phyloP scores from a whole-genome alignment of 495 filamentous ascomycete species.

The Viridothelium virens region DNA sequence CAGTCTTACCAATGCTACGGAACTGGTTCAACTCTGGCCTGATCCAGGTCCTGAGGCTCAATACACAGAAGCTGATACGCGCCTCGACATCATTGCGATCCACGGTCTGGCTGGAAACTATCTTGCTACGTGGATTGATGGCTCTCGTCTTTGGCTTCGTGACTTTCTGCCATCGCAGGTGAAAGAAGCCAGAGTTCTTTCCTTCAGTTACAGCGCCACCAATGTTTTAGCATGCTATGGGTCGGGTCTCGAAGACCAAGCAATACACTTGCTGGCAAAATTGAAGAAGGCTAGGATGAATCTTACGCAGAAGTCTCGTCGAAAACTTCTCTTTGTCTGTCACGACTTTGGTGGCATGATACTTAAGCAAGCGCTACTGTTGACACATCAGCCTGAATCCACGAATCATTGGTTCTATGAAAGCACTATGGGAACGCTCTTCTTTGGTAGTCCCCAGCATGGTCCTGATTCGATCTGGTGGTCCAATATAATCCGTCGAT shows the following conservation, averaged over 20 bases:
- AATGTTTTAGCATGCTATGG: not conserved
- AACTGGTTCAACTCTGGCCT: not conserved
- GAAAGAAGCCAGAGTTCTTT: not conserved
- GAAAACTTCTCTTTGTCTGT: not conserved
- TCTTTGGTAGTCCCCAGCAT: not conserved
- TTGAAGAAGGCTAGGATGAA: not conserved
- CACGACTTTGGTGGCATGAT: not conserved
- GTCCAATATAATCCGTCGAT: not conserved
- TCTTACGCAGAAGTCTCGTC: not conserved
- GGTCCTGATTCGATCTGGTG: not conserved
- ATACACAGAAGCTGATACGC: not conserved
- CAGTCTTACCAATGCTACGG: not conserved
- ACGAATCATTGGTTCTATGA: not conserved
- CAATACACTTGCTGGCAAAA: not conserved
- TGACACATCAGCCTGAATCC: not conserved
- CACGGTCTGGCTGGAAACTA: not conserved
- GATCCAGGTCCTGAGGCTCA: not conserved
- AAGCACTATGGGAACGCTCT: not conserved
- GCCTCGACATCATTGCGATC: not conserved
- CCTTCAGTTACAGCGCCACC: not conserved
- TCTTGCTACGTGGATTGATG: not conserved
- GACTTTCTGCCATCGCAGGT: not conserved
- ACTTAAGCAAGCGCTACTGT: not conserved
- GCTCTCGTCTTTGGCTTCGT: not conserved
- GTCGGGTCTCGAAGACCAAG: not conserved